phyloP scores from a whole-genome alignment of 2,329 filamentous ascomycete species.

The Leptographium wingfieldii region DNA sequence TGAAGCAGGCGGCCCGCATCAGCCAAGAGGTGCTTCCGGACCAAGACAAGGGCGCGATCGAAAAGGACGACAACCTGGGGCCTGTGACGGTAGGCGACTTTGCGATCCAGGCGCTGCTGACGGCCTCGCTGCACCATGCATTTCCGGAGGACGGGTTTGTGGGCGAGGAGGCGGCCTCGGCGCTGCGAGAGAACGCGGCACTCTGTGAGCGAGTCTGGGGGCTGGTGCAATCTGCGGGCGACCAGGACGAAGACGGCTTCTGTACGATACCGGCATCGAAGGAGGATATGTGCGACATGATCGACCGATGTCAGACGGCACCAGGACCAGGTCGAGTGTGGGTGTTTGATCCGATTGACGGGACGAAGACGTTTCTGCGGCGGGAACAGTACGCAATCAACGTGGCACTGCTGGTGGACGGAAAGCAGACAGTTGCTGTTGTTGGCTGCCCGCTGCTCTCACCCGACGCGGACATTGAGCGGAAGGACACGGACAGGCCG shows the following conservation, averaged over 20 bases:
- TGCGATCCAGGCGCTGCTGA: constrained; percentile 43
- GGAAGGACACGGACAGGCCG: constrained; percentile 27
- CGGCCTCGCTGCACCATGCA: constrained; percentile 32
- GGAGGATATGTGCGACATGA: constrained; percentile 37
- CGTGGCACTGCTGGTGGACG: constrained; percentile 36
- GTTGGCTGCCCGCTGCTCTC: constrained; percentile 32
- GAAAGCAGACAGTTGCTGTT: constrained; percentile 35
- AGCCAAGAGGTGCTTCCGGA: constrained; percentile 35
- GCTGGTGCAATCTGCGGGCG: constrained; percentile 23
- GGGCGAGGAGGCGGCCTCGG: constrained; percentile 40
- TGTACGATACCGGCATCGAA: constrained; percentile 24
- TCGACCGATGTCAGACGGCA: constrained; percentile 35
- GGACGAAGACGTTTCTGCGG: constrained; percentile 42
- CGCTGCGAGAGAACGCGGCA: constrained; percentile 28
- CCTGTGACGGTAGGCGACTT: constrained; percentile 49
- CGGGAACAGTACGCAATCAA: constrained; percentile 46
- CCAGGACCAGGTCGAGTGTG: constrained; percentile 32
- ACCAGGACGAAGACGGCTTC: constrained; percentile 15
- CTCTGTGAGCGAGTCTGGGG: constrained; percentile 36
- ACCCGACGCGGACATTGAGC: constrained; percentile 24
- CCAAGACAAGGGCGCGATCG: constrained; percentile 35
- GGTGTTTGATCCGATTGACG: constrained; percentile 50
- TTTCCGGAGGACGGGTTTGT: constrained; percentile 41
- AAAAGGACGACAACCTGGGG: constrained; percentile 39
- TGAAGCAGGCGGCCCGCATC: constrained; percentile 33